These are phyloP conservation scores for Oryza meyeriana DNA, from an alignment of 176 grass and related monocot species.

Conservation along the genomic window DNA sequence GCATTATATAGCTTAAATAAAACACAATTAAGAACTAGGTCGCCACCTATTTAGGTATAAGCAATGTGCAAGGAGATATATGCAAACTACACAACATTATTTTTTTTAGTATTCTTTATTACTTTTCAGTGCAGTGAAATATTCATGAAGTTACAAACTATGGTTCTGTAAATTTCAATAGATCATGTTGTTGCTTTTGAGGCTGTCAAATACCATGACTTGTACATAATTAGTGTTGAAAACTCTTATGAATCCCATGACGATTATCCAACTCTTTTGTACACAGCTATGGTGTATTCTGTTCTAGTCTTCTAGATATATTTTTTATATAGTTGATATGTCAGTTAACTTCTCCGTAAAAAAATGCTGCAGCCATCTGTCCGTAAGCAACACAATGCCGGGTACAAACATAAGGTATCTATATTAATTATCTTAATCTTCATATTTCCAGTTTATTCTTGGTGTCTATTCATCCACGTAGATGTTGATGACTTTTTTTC, in stretches of 20 bases:
- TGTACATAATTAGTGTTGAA: background rate
- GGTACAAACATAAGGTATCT: conserved; percentile 96
- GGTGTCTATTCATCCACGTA: background rate
- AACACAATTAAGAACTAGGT: background rate
- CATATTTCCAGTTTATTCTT: background rate
- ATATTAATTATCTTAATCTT: conserved; percentile 21
- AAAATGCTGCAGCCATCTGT: conserved; percentile 83
- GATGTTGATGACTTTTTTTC: background rate
- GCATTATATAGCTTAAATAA: background rate
- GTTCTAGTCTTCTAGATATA: background rate
- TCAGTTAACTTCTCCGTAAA: conserved; percentile 26
- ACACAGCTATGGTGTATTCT: background rate
- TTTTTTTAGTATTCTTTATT: background rate
- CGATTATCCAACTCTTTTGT: background rate
- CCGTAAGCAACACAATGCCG: conserved; percentile 92
- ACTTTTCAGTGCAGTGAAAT: background rate
- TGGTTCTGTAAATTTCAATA: background rate
- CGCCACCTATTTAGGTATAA: background rate
- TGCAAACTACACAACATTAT: background rate
- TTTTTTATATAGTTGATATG: conserved; percentile 19
- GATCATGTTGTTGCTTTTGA: background rate
- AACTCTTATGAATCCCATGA: background rate
- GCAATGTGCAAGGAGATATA: background rate
- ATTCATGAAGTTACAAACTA: background rate
- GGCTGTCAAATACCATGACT: background rate